These are phyloP conservation scores for Cladosporium oxysporum DNA, from an alignment of 2,329 filamentous ascomycete species.

Conservation along the genomic window DNA sequence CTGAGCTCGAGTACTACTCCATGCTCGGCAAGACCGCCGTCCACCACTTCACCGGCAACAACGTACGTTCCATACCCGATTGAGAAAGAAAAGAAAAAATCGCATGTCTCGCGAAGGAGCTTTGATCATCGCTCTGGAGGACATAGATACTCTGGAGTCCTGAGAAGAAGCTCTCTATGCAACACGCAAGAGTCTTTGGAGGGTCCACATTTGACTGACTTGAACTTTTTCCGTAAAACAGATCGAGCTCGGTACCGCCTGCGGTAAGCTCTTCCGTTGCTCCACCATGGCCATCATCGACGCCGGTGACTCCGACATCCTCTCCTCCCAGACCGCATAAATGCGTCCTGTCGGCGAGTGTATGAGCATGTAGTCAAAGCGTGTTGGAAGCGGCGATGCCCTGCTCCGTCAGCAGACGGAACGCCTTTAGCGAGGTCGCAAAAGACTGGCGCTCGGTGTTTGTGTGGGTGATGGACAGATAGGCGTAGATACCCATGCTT, in stretches of 20 bases:
- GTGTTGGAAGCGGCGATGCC: constrained; percentile 11
- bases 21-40: constrained; percentile 93
- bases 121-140: constrained; percentile 37
- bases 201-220: constrained; percentile 63
- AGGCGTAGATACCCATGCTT: constrained; percentile 21
- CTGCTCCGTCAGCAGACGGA: neutral
- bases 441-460: constrained; percentile 17
- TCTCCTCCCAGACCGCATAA: constrained; percentile 66
- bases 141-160: constrained; percentile 57
- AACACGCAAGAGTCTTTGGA: constrained; percentile 67
- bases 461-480: constrained; percentile 9
- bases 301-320: constrained; percentile 55
- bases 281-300: constrained; percentile 57
- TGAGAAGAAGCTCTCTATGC: constrained; percentile 75
- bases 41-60: constrained; percentile 98
- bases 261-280: constrained; percentile 98
- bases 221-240: constrained; percentile 46
- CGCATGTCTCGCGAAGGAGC: constrained; percentile 39
- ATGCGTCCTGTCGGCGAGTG: constrained; percentile 14
- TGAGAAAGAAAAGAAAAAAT: constrained; percentile 20
- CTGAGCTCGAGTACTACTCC: constrained; percentile 86
- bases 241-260: constrained; percentile 98
- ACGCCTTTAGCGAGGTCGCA: constrained; percentile 15
- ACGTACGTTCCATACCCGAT: constrained; percentile 68
- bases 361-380: constrained; percentile 20